phyloP scores from a whole-genome alignment of 2,329 filamentous ascomycete species.

The Sclerotinia nivalis region DNA sequence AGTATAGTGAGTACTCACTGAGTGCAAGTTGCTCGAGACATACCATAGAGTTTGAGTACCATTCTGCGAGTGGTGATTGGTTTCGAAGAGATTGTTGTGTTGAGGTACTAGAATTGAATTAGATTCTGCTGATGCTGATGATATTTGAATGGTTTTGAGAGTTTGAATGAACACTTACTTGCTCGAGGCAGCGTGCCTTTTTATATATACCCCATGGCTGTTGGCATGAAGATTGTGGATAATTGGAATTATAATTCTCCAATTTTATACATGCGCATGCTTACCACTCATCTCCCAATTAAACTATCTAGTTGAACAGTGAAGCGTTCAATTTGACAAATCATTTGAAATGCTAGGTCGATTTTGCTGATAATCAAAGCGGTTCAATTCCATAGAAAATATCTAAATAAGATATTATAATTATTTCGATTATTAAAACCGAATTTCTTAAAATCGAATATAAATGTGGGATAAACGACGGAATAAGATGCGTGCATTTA shows the following conservation, averaged over 20 bases:
- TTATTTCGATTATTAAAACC: conserved; percentile 5
- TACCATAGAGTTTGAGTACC: conserved; percentile 41
- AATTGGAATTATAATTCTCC: too few species aligned
- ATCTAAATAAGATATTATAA: not conserved
- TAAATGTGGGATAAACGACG: not conserved
- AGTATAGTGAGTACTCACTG: conserved; percentile 38
- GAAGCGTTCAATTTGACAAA: not conserved
- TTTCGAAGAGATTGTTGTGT: not conserved
- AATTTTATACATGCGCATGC: not conserved
- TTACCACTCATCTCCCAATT: not conserved
- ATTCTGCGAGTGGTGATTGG: conserved; percentile 31
- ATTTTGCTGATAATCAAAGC: not conserved
- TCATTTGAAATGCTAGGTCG: not conserved
- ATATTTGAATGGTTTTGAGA: conserved; percentile 6
- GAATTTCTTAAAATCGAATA: not conserved
- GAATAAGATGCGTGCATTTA: not conserved
- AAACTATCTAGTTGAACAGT: not conserved
- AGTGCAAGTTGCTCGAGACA: conserved; percentile 35
- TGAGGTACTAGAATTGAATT: not conserved
- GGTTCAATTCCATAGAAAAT: not conserved
- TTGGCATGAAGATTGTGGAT: not conserved
- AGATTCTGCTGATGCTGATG: not conserved
- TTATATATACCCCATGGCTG: not conserved
- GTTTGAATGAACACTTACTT: not conserved
- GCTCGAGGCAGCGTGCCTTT: not conserved